Evolutionary conservation across 768 basidiomycete genomes (phyloP), one percentile per base, ranked within the genome.

Genomic region (Boletus tylopilopsis): DNA sequence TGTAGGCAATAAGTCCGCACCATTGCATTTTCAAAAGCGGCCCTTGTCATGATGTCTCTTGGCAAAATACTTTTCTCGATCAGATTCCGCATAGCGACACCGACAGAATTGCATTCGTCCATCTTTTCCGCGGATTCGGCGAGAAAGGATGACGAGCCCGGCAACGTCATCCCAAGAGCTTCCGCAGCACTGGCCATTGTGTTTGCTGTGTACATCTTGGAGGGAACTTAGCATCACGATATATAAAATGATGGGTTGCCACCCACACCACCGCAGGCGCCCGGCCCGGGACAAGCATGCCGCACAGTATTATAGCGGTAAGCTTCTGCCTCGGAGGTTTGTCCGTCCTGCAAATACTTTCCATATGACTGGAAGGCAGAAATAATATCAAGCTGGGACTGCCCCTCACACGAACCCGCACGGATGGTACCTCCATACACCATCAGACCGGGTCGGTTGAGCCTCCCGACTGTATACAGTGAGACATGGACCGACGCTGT

Each of bases 321-420:
- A 52, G 75, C 71, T 66, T 99, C 95, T 1, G 96, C 96, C 40
- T 78, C 78, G 9, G 78, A 70, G 0, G 94, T 94, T 65, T 84
- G 80, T 11, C 94, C 94, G 46, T 91, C 90, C 64, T 91, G 87
- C 5, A 99, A 74, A 68, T 87, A 99, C 69, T 94, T 86, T 40
- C 96, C 96, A 63, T 98, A 99, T 5, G 94, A 80, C 61, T 99
- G 94, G 81, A 98, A 99, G 5, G 96, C 95, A 25, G 92, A 94
- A 18, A 99, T 92, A 55, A 99, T 84, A 67, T 99, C 96, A 46
- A 99, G 77, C 65, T 88, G 84, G 19, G 94, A 90, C 42, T 81
- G 73, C 18, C 91, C 90, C 54, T 84, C 87, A 67, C 96, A 98
- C 22, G 90, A 86, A 41, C 96, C 96, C 2, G 95, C 81, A 49